Evolutionary conservation across 345 rosid species (phyloP), one percentile per base, ranked within the genome.

Genomic region (Lepidium africanum): DNA sequence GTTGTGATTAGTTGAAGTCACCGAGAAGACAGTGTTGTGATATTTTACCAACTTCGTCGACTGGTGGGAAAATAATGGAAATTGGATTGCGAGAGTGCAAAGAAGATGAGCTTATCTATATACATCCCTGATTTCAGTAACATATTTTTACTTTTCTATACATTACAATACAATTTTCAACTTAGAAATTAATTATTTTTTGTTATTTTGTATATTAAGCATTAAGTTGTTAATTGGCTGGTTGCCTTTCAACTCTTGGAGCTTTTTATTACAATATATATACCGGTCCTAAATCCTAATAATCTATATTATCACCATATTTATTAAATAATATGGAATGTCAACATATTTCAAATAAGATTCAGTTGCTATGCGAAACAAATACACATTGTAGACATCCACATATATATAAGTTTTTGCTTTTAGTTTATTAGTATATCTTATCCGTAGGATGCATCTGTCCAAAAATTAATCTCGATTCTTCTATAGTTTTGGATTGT

Each of bases 11-110:
- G 96, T 69, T 94, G 77, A 76, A 49, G 69, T 91, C 95, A 35
- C 97, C 96, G 0, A 86, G 96, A 70, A 77, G 99, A 71, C 96
- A 91, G 2, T 94, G 99, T 25, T 94, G 97, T 75, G 89, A 94
- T 32, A 76, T 89, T 23, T 78, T 86, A 40, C 86, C 88, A 16
- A 81, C 97, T 38, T 74, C 86, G 33, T 83, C 95, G 13, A 76
- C 81, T 10, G 49, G 45, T 21, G 76, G 79, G 7, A 53, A 76
- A 55, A 69, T 81, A 43, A 77, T 94, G 88, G 90, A 88, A 50
- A 74, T 94, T 52, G 77, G 72, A 50, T 65, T 93, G 5, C 81
- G 92, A 75, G 90, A 84, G 51, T 94, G 99, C 77, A 57, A 66
- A 40, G 81, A 80, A 37, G 91, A 91, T 45, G 99, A 94, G 66